These are phyloP conservation scores for Fusarium caatingaense DNA, from an alignment of 2,329 filamentous ascomycete species.

Conservation along the genomic window DNA sequence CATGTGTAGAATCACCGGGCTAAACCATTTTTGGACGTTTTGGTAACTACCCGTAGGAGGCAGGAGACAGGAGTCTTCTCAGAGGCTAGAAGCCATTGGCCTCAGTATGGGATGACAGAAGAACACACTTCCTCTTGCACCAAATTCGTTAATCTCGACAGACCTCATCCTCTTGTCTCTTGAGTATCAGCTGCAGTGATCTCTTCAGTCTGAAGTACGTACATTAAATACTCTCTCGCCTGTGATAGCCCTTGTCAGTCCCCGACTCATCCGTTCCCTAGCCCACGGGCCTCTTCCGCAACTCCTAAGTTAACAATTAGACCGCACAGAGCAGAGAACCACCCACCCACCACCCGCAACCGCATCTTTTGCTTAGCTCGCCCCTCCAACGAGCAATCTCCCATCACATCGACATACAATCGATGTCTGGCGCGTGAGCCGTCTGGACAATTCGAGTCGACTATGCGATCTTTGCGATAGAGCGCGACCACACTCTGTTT, in stretches of 20 bases:
- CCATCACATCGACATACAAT: conserved; percentile 42
- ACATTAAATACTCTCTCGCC: conserved; percentile 5
- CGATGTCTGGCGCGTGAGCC: conserved; percentile 47
- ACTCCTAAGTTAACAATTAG: conserved; percentile 36
- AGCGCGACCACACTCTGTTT: conserved; percentile 41
- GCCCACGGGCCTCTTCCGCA: conserved; percentile 40
- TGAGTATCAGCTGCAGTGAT: neutral
- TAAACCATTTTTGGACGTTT: conserved; percentile 32
- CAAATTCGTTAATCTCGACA: conserved; percentile 7
- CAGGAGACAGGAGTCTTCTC: conserved; percentile 37
- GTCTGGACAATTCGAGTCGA: conserved; percentile 43
- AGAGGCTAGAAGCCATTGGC: conserved; percentile 23
- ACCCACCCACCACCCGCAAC: conserved; percentile 40
- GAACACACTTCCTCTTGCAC: conserved; percentile 33
- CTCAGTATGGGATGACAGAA: conserved; percentile 35
- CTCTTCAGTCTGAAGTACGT: conserved; percentile 10
- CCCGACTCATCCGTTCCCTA: conserved; percentile 34
- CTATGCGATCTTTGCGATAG: conserved; percentile 51
- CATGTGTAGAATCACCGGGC: conserved; percentile 13
- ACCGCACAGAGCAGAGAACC: conserved; percentile 34
- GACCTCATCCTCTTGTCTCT: neutral
- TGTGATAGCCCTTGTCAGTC: conserved; percentile 19
- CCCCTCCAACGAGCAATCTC: conserved; percentile 45
- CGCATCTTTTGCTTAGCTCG: conserved; percentile 42
- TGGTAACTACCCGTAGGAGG: conserved; percentile 16